phyloP scores from a whole-genome alignment of 345 rosid species.

The Gynandropsis gynandra region DNA sequence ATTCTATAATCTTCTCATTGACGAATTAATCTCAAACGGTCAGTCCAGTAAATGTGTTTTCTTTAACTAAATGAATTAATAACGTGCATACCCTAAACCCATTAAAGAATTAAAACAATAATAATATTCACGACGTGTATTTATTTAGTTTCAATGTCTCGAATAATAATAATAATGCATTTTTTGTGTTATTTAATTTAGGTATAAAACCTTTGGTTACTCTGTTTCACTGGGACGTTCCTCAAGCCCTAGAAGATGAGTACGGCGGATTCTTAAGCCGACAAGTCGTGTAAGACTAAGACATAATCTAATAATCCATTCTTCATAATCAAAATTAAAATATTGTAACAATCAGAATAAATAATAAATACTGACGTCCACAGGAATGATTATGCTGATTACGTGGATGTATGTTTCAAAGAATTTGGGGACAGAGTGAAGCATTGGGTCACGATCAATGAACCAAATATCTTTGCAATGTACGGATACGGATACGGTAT shows the following conservation, averaged over 20 bases:
- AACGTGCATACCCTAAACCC: not conserved
- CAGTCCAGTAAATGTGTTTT: not conserved
- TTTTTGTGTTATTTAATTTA: not conserved
- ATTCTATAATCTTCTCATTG: conserved; percentile 32
- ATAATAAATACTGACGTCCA: not conserved
- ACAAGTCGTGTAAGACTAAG: conserved; percentile 25
- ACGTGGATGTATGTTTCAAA: conserved; percentile 19
- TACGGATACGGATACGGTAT: conserved; percentile 25
- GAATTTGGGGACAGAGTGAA: conserved; percentile 28
- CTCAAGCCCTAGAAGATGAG: conserved; percentile 35
- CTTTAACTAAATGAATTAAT: conserved; percentile 18
- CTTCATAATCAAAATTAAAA: conserved; percentile 2
- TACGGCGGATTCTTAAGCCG: conserved; percentile 36
- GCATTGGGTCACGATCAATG: conserved; percentile 29
- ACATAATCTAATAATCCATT: no score
- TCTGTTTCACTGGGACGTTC: conserved; percentile 42
- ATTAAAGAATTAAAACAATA: not conserved
- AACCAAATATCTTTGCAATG: conserved; percentile 14
- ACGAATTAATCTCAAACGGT: conserved; percentile 31
- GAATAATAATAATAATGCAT: conserved; percentile 27
- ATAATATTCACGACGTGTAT: conserved; percentile 29
- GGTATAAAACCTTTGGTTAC: conserved; percentile 33
- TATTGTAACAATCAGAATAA: conserved; percentile 19
- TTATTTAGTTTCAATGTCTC: conserved; percentile 29
- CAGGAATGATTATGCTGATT: conserved; percentile 23